Evolutionary conservation across 257 asterid species (phyloP).

Genomic region (Solanum paucissectum): DNA sequence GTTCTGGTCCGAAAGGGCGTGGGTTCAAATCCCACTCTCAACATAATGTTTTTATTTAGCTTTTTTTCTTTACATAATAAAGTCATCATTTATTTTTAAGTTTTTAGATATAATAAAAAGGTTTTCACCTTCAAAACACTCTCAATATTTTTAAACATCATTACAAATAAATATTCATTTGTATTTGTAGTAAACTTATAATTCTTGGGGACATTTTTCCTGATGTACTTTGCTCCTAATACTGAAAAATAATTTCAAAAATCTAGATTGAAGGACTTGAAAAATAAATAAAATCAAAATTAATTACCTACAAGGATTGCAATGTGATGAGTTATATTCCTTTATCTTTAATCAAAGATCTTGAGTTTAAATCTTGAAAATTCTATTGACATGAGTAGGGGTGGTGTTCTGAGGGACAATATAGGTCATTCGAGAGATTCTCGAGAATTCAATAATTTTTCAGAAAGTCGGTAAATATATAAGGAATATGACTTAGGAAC

Average conservation of each 20-base stretch:
- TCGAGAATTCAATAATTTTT: too few relatives aligned
- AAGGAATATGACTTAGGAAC: too few relatives aligned
- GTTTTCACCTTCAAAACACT: not conserved
- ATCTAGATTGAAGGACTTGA: not conserved
- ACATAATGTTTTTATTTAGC: not conserved
- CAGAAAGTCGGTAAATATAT: too few relatives aligned
- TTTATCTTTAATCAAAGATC: too few relatives aligned
- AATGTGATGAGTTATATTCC: too few relatives aligned
- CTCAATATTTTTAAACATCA: not conserved
- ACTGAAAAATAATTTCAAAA: not conserved
- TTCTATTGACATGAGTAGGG: not conserved
- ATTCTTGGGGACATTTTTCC: not conserved
- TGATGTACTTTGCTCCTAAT: not conserved
- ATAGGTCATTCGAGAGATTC: not conserved
- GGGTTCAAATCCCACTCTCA: slow-evolving; percentile 98
- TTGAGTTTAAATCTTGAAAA: not conserved
- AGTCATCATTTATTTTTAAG: not conserved
- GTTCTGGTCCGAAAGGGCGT: slow-evolving; percentile 99
- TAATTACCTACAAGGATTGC: not conserved
- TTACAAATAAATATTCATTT: not conserved
- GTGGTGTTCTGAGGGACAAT: not conserved
- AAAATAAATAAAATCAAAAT: not conserved
- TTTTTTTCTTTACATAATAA: too few relatives aligned
- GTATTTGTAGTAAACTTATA: not conserved
- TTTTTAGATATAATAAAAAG: not conserved